Conservation (phyloP, 208 protist genomes). For the Trypanosoma cruzi region DNA sequence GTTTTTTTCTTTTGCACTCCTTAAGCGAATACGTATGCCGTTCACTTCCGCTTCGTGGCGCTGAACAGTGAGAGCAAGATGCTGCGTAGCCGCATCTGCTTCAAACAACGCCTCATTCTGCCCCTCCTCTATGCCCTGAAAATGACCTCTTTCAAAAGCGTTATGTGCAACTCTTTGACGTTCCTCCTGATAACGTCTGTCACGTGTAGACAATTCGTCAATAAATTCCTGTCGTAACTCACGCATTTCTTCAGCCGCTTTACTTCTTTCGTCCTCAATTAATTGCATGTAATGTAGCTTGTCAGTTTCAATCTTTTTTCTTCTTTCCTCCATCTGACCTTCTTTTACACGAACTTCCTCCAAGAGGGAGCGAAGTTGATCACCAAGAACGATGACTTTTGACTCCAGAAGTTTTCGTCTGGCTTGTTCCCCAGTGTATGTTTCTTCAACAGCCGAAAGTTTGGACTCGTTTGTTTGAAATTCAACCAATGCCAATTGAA, state of each 20-base stretch:
- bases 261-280: constrained; percentile 64
- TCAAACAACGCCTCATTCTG: constrained; percentile 47
- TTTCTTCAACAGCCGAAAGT: constrained; percentile 38
- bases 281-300: constrained; percentile 57
- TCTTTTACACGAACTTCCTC: constrained; percentile 60
- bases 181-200: constrained; percentile 54
- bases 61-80: constrained; percentile 49
- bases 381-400: constrained; percentile 46
- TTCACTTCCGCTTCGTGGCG: constrained; percentile 53
- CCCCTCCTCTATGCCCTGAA: constrained; percentile 63
- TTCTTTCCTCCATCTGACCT: constrained; percentile 48
- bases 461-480: constrained; percentile 51
- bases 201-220: constrained; percentile 49
- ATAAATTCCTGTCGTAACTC: constrained; percentile 69
- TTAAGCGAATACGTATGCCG: constrained; percentile 52
- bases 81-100: constrained; percentile 46
- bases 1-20: constrained; percentile 40
- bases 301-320: constrained; percentile 69
- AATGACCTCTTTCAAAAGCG: constrained; percentile 56
- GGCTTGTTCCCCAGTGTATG: constrained; percentile 37
- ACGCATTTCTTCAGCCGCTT: constrained; percentile 53
- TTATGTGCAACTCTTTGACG: constrained; percentile 49
- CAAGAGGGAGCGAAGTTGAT: constrained; percentile 38
- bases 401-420: constrained; percentile 47
- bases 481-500: constrained; percentile 40